Evolutionary conservation across 2,329 filamentous ascomycete species (phyloP), one percentile per base, ranked within the genome.

Genomic region (Penicillium digitatum): DNA sequence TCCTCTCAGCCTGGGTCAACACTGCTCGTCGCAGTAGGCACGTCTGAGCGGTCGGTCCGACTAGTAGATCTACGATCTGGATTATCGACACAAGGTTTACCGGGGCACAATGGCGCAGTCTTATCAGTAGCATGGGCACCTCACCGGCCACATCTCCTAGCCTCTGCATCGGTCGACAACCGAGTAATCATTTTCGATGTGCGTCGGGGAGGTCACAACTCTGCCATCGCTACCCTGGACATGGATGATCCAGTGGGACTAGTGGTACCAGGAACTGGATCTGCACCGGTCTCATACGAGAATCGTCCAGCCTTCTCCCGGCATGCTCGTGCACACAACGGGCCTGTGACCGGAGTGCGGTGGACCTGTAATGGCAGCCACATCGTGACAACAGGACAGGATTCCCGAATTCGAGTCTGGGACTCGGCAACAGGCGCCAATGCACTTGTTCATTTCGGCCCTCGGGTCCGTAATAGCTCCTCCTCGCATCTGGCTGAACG

Each of bases 141-240:
- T 0, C 82, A 83, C 5, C 80, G 87, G 45, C 89, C 92, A 44
- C 83, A 96, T 66, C 78, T 95, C 4, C 81, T 97, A 3, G 89
- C 88, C 10, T 93, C 89, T 48, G 90, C 89, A 0, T 88, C 90
- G n/a, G 83, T 86, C 0, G 92, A 97, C 68, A 92, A 92, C 20
- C 87, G 85, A 10, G 85, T 92, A 2, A 84, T 91, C 22, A 78
- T 96, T 34, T 97, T 93, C 87, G 93, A 97, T 69, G 83, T 96
- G 26, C 82, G 93, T 3, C 85, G 89, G 31, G 88, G 89, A 29
- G 74, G 73, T 9, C 69, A 72, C 52, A 87, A 87, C 20, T 87
- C 86, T 7, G 84, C 87, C 20, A 78, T 97, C 31, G 90, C 87
- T 0, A 81, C 88, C 38, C 79, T 97, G 1, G 89, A 96, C 68